Evolutionary conservation across 768 basidiomycete species (phyloP).

Genomic region (Phlegmacium glaucopus): DNA sequence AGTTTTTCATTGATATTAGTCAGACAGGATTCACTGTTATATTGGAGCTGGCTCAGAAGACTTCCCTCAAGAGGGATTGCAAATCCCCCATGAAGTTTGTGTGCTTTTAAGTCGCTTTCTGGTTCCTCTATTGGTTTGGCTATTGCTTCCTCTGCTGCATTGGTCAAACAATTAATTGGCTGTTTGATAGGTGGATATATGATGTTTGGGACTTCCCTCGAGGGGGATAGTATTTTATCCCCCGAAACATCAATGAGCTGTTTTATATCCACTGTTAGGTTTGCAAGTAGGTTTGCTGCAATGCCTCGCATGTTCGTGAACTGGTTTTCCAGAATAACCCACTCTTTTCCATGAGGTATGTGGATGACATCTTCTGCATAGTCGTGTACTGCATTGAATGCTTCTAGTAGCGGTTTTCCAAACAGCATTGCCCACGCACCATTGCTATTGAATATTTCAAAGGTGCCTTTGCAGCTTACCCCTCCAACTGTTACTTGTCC

Average conservation of each 20-base stretch:
- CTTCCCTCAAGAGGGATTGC: too few relatives aligned
- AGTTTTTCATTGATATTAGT: not conserved
- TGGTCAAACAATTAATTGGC: not conserved
- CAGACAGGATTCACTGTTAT: too few relatives aligned
- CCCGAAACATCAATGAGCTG: not conserved
- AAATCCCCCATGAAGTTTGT: too few relatives aligned
- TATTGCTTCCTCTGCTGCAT: too few relatives aligned
- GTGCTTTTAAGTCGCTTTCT: too few relatives aligned
- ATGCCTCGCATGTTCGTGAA: not conserved
- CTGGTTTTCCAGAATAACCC: not conserved
- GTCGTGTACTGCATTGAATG: constrained; percentile 19
- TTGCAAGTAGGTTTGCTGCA: not conserved
- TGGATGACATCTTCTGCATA: constrained; percentile 8
- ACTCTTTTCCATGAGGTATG: not conserved
- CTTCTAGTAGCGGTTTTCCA: constrained; percentile 19
- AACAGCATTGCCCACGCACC: constrained; percentile 23
- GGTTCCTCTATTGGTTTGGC: too few relatives aligned
- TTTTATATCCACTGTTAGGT: not conserved
- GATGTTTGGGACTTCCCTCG: not conserved
- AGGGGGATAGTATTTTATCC: not conserved
- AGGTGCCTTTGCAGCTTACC: not conserved
- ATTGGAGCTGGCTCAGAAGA: too few relatives aligned
- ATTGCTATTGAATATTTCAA: constrained; percentile 22
- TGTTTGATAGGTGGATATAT: too few relatives aligned
- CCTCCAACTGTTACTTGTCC: constrained; percentile 11